Evolutionary conservation across 2,329 filamentous ascomycete genomes (phyloP), one percentile per base, ranked within the genome.

Genomic region (Cercospora sojina): DNA sequence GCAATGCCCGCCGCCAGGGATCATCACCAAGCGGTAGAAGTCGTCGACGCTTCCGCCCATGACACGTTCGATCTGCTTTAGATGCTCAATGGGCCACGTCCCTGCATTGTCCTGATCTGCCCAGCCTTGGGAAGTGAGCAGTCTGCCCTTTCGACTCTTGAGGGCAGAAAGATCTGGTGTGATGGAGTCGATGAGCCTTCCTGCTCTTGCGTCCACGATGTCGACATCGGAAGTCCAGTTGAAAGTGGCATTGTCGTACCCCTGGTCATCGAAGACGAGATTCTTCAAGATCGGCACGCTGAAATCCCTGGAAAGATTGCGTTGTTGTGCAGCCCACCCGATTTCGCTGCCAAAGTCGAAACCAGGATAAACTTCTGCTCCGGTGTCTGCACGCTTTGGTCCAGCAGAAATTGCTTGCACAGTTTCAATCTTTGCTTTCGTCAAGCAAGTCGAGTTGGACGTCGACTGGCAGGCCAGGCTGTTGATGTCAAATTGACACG

Each of bases 281-380:
- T 82, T 80, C 64, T 81, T 79, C n/a, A 83, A 66, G 9, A 81
- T 76, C 1, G 78, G 79, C 2, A 79, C 72, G 12, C 76, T 75
- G 68, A 79, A 82, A 3, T 71, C 73, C 4, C 77, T 47, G 3
- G 78, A 74, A 0, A 82, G 71, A 1, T 56, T 31, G 3, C 73
- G 74, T 71, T 81, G 77, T 66, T 80, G 79, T 1, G 68, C 10
- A 4, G 75, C 58, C 80, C 79, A 81, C 51, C 77, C 71, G 7
- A 66, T 76, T 61, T 82, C 80, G 5, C 78, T 80, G 47, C 80
- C 80, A 13, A 78, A 65, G 0, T 72, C 70, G 60, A 81, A 80
- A 8, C 80, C 80, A 2, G 80, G 80, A 67, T 82, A 82, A 7
- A 81, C 67, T 18, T 71, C 55, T 27, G 65, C 43, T 6, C 72